Evolutionary conservation across 129 eudicot genomes (phyloP).

Genomic region (Chrysanthemum seticuspe): DNA sequence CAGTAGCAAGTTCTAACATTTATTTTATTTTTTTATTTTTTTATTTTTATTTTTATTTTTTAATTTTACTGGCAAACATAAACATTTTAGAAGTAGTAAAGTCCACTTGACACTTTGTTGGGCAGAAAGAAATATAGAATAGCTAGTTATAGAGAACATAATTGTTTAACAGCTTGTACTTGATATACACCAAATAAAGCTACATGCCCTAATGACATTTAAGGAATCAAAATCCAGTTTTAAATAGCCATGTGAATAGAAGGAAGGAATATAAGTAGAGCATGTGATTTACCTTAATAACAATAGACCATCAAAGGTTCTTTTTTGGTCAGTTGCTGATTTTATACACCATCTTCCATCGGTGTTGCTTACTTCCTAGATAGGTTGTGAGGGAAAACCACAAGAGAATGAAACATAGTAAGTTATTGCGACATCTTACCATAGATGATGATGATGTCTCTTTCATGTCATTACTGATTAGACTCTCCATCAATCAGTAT

Average conservation of each 20-base stretch:
- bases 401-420: no score
- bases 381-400: no score
- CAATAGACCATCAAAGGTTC: no score
- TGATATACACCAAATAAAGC: slow-evolving; percentile 14
- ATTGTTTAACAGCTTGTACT: slow-evolving; percentile 11
- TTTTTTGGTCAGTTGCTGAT: no score
- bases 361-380: no score
- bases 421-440: slow-evolving; percentile 35
- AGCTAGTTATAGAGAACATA: not conserved
- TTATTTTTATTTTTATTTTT: no score
- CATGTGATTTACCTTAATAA: no score
- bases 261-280: no score
- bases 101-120: not conserved
- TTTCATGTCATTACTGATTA: slow-evolving; percentile 53
- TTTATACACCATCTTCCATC: no score
- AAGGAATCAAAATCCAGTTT: not conserved
- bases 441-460: slow-evolving; percentile 41
- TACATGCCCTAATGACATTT: slow-evolving; percentile 9
- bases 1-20: not conserved
- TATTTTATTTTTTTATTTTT: no score
- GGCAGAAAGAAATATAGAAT: slow-evolving; percentile 8
- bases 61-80: not conserved
- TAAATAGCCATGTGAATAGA: no score
- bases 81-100: not conserved
- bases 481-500: slow-evolving; percentile 67